Evolutionary conservation across 768 basidiomycete species (phyloP), one percentile per base, ranked within the genome.

Genomic region (Phylloporus scabripes): DNA sequence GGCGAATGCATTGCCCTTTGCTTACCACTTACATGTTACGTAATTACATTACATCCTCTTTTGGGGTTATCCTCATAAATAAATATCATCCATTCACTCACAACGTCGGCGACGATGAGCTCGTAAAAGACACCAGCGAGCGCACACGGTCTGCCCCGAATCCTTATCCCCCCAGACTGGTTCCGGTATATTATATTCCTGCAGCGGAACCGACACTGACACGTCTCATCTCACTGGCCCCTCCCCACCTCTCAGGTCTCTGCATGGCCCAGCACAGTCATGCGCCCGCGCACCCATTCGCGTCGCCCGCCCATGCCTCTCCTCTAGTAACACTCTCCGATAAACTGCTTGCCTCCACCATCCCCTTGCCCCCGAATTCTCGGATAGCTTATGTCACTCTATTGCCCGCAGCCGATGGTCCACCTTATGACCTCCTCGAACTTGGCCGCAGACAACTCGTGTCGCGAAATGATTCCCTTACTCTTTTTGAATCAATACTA

Each of bases 361-460:
- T 83, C 47, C 40, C 71, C 39, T 61, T 83, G 7, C 78, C 79
- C 0, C 48, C 61, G 15, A 52, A 71, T 50, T 60, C 77, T 14
- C 63, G 59, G 50, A 70, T 86, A 51, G 64, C 63, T 18, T 81
- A 74, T 55, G 68, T 71, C 29, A 70, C 73, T 48, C 80, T 76
- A 62, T 50, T 63, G 12, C 70, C 73, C 11, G 55, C 56, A 23
- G 54, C 56, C 24, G 61, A 56, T 38, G 56, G 55, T 14, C 33
- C 51, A 39, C 18, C 67, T 52, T 59, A 70, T 37, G 76, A 80
- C 43, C 56, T 64, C 40, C 63, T 87, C 50, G 85, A 88, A 58
- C 53, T 66, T 14, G 83, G 79, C 4, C 74, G 86, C 51, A 73
- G 77, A 49, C 62, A 64, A 5, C 56, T 85, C 2, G 44, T 81